These are phyloP conservation scores for Catharanthus roseus DNA, from an alignment of 257 asterid genomes.

Conservation along the genomic window DNA sequence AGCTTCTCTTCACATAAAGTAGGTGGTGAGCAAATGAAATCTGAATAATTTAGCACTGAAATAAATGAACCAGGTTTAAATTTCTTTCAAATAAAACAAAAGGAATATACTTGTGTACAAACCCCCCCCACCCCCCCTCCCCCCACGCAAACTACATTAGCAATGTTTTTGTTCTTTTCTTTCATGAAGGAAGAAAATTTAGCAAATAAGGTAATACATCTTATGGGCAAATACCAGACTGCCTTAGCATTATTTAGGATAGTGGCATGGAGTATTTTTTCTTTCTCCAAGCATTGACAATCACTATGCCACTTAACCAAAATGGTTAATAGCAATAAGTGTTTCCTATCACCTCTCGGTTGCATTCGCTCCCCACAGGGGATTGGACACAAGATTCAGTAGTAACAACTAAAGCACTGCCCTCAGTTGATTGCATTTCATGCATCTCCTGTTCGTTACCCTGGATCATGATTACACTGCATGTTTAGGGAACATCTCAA, in stretches of 20 bases:
- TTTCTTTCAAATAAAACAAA: not conserved
- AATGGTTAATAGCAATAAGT: no score
- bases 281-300: not conserved
- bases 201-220: no score
- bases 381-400: constrained; percentile 18
- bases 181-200: not conserved
- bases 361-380: constrained; percentile 23
- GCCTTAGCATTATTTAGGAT: not conserved
- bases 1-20: not conserved
- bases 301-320: constrained; percentile 1
- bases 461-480: constrained; percentile 29
- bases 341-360: constrained; percentile 35
- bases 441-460: constrained; percentile 29
- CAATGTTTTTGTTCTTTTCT: not conserved
- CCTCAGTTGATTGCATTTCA: constrained; percentile 22
- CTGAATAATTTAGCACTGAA: constrained; percentile 1
- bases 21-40: not conserved
- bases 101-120: not conserved
- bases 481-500: constrained; percentile 17
- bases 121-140: not conserved
- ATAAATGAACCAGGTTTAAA: not conserved
- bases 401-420: constrained; percentile 20
- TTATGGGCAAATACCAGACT: not conserved
- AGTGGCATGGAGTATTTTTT: not conserved
- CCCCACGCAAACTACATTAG: not conserved